A percentile compares a stretch with the other conserved stretches of the same genome.
Conservation (phyloP, 768 basidiomycete species). For the Podaxis sp. region DNA sequence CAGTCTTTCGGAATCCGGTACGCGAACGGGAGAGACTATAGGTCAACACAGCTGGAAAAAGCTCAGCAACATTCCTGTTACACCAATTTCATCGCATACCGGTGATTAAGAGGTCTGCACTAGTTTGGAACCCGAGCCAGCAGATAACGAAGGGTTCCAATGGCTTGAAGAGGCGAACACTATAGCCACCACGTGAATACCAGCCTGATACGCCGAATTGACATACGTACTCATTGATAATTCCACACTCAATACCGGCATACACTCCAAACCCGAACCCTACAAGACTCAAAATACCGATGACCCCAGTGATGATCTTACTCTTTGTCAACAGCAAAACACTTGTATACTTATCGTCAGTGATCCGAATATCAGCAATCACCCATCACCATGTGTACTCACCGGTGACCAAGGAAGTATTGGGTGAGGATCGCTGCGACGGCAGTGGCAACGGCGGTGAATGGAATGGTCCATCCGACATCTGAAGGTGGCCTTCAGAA, state of each 20-base stretch:
- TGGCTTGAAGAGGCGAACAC: slow-evolving; percentile 33
- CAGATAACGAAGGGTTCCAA: slow-evolving; percentile 36
- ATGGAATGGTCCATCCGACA: slow-evolving; percentile 45
- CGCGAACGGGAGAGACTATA: slow-evolving; percentile 36
- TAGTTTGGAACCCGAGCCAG: slow-evolving; percentile 45
- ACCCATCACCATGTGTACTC: neutral
- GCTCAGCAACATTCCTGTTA: neutral
- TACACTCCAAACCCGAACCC: slow-evolving; percentile 41
- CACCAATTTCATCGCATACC: slow-evolving; percentile 26
- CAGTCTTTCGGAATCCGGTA: slow-evolving; percentile 46
- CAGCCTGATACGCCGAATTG: neutral
- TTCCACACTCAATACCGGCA: slow-evolving; percentile 36
- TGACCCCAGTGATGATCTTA: slow-evolving; percentile 21
- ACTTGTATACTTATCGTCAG: slow-evolving; percentile 12
- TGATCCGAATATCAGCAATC: slow-evolving; percentile 17
- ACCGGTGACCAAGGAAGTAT: slow-evolving; percentile 43
- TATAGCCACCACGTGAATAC: slow-evolving; percentile 17
- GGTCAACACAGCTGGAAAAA: slow-evolving; percentile 18
- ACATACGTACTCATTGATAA: slow-evolving; percentile 34
- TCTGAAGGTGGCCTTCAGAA: slow-evolving; percentile 22
- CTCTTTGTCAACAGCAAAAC: slow-evolving; percentile 26
- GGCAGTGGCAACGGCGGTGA: slow-evolving; percentile 44
- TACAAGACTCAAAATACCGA: slow-evolving; percentile 17
- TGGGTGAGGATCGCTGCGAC: slow-evolving; percentile 48
- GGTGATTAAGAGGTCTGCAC: slow-evolving; percentile 41